Conservation (phyloP, 257 asterid species). For the Nyctanthes arbortristis region DNA sequence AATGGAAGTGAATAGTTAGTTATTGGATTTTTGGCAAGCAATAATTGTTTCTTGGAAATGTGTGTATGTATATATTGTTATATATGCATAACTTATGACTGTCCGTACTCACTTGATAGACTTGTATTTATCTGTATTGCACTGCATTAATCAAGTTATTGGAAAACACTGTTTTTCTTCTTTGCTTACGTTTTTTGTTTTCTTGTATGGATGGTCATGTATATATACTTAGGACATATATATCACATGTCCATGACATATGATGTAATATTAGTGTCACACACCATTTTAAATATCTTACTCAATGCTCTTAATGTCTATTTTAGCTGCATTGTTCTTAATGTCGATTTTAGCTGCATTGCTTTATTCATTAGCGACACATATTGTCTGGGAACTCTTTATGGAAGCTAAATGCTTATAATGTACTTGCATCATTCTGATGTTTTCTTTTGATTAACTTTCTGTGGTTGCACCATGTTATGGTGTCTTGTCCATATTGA, state of each 20-base stretch:
- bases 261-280: not conserved
- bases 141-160: no score
- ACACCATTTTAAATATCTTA: not conserved
- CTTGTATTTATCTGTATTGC: no score
- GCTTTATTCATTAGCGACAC: not conserved
- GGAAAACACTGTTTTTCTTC: not conserved
- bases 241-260: no score
- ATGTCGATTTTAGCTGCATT: not conserved
- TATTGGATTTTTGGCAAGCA: not conserved
- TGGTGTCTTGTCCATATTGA: not conserved
- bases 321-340: not conserved
- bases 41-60: not conserved
- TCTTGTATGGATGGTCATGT: not conserved
- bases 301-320: not conserved
- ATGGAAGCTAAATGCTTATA: slow-evolving; percentile 4
- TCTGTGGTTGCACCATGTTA: not conserved
- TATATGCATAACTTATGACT: not conserved
- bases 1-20: not conserved
- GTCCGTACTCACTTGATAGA: not conserved
- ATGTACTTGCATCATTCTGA: not conserved
- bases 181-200: slow-evolving; percentile 4
- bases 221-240: no score
- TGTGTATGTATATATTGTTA: not conserved
- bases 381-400: not conserved
- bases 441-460: slow-evolving; percentile 5